Evolutionary conservation across 2,329 filamentous ascomycete genomes (phyloP).

Genomic region (Colletotrichum sublineola): DNA sequence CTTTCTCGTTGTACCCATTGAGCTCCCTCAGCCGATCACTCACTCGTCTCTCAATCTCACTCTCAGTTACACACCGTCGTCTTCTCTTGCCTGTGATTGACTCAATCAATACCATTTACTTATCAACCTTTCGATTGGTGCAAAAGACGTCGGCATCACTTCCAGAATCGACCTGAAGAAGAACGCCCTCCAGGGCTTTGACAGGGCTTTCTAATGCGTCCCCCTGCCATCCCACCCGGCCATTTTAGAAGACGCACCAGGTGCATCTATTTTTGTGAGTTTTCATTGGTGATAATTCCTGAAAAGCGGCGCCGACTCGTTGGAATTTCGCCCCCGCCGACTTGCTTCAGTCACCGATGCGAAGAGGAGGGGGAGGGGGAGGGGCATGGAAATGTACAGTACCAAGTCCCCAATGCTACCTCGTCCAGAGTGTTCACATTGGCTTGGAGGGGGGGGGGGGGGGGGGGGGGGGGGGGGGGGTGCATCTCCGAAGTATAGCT

Average conservation of each 20-base stretch:
- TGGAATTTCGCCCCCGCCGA: slow-evolving; percentile 33
- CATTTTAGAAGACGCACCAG: slow-evolving; percentile 18
- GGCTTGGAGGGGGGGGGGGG: slow-evolving; percentile 7
- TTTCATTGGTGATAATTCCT: slow-evolving; percentile 53
- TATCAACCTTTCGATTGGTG: slow-evolving; percentile 30
- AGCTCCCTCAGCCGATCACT: not conserved
- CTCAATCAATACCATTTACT: slow-evolving; percentile 13
- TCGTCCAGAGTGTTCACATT: not conserved
- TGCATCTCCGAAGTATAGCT: slow-evolving; percentile 24
- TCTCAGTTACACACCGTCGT: slow-evolving; percentile 5
- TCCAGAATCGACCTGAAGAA: slow-evolving; percentile 12
- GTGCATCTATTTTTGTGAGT: slow-evolving; percentile 44
- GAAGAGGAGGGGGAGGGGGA: not conserved
- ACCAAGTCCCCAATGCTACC: not conserved
- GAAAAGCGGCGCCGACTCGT: slow-evolving; percentile 43
- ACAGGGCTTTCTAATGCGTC: slow-evolving; percentile 21
- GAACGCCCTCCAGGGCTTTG: slow-evolving; percentile 16
- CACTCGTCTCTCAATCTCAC: not conserved
- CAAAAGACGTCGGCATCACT: slow-evolving; percentile 23
- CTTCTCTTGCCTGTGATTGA: slow-evolving; percentile 31
- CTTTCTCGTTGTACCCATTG: slow-evolving; percentile 15
- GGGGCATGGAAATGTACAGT: not conserved
- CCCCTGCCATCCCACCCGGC: slow-evolving; percentile 18
- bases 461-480: slow-evolving; percentile 11
- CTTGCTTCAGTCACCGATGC: slow-evolving; percentile 27